A percentile compares a stretch with the other conserved stretches of the same genome.
These are phyloP conservation scores for Glutinoglossum americanum DNA, from an alignment of 495 filamentous ascomycete species.

Conservation along the genomic window DNA sequence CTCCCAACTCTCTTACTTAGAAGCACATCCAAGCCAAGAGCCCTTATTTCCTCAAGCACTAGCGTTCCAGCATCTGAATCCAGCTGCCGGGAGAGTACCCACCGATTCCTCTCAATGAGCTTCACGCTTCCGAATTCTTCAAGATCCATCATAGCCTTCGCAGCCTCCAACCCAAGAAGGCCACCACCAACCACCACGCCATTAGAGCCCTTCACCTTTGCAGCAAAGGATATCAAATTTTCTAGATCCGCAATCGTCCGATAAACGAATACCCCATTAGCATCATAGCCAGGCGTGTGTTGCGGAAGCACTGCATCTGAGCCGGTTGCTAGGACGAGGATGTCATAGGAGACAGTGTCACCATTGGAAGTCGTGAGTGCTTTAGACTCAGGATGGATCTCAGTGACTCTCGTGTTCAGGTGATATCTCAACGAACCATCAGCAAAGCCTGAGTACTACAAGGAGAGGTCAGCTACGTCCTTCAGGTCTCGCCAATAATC, in stretches of 20 bases:
- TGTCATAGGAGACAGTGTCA: slow-evolving; percentile 56
- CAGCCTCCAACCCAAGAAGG: slow-evolving; percentile 74
- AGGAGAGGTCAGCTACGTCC: background rate
- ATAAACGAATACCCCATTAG: slow-evolving; percentile 86
- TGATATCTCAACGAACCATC: slow-evolving; percentile 60
- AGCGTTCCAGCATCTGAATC: slow-evolving; percentile 67
- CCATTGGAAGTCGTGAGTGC: slow-evolving; percentile 49
- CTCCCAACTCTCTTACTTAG: slow-evolving; percentile 54
- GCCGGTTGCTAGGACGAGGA: slow-evolving; percentile 77
- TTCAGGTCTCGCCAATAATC: background rate
- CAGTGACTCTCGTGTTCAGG: slow-evolving; percentile 58
- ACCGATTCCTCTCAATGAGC: slow-evolving; percentile 73
- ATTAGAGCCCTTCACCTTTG: slow-evolving; percentile 38
- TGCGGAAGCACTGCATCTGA: slow-evolving; percentile 71
- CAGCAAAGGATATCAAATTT: slow-evolving; percentile 54
- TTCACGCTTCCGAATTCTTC: slow-evolving; percentile 56
- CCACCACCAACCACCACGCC: slow-evolving; percentile 84
- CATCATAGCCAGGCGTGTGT: slow-evolving; percentile 66
- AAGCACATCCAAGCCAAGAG: slow-evolving; percentile 67
- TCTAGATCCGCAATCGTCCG: slow-evolving; percentile 73
- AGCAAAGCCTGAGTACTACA: slow-evolving; percentile 32
- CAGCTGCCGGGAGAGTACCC: slow-evolving; percentile 73
- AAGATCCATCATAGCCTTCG: slow-evolving; percentile 87
- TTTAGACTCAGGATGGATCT: slow-evolving; percentile 43
- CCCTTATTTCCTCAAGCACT: slow-evolving; percentile 65